A percentile compares a stretch with the other conserved stretches of the same genome.
Conservation (phyloP, 2,329 filamentous ascomycete species). For the Mycosphaerelloides madeirae region DNA sequence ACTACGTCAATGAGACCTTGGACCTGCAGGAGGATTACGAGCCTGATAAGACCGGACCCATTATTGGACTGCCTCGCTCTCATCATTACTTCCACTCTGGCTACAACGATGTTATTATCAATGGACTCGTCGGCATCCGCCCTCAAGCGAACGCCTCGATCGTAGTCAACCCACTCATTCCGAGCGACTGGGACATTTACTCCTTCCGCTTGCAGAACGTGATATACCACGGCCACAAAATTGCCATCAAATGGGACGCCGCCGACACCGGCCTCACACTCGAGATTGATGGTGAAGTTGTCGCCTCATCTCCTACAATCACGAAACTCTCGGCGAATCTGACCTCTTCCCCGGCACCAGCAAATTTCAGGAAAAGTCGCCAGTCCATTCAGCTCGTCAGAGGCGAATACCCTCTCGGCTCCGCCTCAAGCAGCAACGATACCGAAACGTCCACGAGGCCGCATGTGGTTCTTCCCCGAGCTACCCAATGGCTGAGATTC, state of each 20-base stretch:
- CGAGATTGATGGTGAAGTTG: constrained; percentile 34
- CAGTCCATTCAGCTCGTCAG: constrained; percentile 34
- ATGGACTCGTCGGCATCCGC: constrained; percentile 41
- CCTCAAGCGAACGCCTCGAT: constrained; percentile 37
- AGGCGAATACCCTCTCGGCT: constrained; percentile 31
- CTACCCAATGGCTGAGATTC: constrained; percentile 38
- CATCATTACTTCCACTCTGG: constrained; percentile 46
- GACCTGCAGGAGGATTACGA: constrained; percentile 44
- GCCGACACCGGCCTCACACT: constrained; percentile 30
- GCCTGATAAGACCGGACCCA: constrained; percentile 38
- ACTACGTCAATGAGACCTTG: constrained; percentile 34
- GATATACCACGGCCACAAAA: constrained; percentile 40
- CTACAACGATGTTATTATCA: constrained; percentile 40
- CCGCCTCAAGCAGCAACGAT: constrained; percentile 28
- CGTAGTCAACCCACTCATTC: constrained; percentile 39
- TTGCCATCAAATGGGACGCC: constrained; percentile 41
- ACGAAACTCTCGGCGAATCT: constrained; percentile 26
- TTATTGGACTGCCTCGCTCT: constrained; percentile 41
- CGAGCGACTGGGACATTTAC: constrained; percentile 28
- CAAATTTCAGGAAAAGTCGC: constrained; percentile 31
- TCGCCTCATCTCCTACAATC: constrained; percentile 28
- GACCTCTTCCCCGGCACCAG: constrained; percentile 19
- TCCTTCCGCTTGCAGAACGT: constrained; percentile 42
- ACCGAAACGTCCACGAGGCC: constrained; percentile 33
- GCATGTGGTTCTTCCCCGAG: constrained; percentile 39